Percentiles rank a stretch among this genome's conserved stretches.
phyloP scores from a whole-genome alignment of 768 basidiomycete species.

The Podaxis sp. region DNA sequence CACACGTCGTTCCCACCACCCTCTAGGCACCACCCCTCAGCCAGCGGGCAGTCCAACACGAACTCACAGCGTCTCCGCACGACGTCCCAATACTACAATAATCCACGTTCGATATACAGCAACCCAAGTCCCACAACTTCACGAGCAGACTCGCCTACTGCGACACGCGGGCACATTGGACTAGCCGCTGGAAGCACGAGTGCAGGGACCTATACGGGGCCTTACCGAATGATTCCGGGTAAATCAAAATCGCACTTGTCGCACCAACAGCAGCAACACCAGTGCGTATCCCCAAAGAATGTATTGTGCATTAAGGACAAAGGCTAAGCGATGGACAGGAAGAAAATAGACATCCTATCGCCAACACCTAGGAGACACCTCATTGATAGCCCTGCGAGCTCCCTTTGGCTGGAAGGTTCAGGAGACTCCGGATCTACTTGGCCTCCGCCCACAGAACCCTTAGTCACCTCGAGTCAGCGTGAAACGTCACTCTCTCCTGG shows the following conservation, averaged over 20 bases:
- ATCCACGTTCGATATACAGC: slow-evolving; percentile 24
- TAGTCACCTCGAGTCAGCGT: background rate
- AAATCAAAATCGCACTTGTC: background rate
- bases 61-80: slow-evolving; percentile 17
- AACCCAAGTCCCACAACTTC: slow-evolving; percentile 23
- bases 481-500: background rate
- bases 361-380: slow-evolving; percentile 66
- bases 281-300: background rate
- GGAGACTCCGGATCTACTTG: slow-evolving; percentile 27
- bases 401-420: slow-evolving; percentile 45
- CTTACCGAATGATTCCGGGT: slow-evolving; percentile 9
- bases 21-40: background rate
- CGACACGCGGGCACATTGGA: background rate
- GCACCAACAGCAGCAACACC: background rate
- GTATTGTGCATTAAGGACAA: background rate
- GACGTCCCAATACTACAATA: slow-evolving; percentile 20
- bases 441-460: background rate
- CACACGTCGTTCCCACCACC: slow-evolving; percentile 37
- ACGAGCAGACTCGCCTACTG: slow-evolving; percentile 4
- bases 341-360: slow-evolving; percentile 40
- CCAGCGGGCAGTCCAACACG: slow-evolving; percentile 14
- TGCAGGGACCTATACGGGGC: background rate
- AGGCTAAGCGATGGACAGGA: slow-evolving; percentile 4
- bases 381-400: slow-evolving; percentile 54
- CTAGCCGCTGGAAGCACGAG: background rate